Conservation (phyloP, 805 yeast genomes). For the Ogataea haglerorum region DNA sequence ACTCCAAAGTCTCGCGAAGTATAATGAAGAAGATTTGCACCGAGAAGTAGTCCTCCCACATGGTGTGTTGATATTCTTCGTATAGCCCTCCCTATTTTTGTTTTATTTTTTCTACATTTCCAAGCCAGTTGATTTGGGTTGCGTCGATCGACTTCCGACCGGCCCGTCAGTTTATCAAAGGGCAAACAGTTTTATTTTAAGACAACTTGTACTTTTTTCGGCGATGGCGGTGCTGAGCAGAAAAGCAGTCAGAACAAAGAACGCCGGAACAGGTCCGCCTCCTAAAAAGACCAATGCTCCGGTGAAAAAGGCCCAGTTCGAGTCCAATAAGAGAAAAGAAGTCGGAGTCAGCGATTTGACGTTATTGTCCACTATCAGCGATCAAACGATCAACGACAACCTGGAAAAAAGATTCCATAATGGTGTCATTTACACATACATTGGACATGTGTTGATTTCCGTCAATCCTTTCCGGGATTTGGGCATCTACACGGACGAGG, state of each 20-base stretch:
- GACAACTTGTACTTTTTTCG: conserved; percentile 3
- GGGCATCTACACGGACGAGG: conserved; percentile 87
- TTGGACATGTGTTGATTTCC: conserved; percentile 91
- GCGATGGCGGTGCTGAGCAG: conserved; percentile 37
- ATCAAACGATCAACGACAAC: conserved; percentile 90
- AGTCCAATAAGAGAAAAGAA: conserved; percentile 82
- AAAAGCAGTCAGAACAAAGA: conserved; percentile 65
- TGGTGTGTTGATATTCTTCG: conserved; percentile 3
- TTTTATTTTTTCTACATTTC: neutral
- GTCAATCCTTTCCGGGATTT: conserved; percentile 95
- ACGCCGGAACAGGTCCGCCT: conserved; percentile 43
- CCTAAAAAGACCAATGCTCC: conserved; percentile 46
- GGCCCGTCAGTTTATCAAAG: conserved; percentile 8
- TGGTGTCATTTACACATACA: conserved; percentile 86
- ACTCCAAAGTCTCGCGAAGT: conserved; percentile 69
- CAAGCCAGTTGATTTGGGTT: neutral
- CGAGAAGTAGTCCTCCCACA: conserved; percentile 55
- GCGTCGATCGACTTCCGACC: conserved; percentile 10
- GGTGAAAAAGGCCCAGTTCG: conserved; percentile 90
- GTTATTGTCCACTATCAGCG: conserved; percentile 79
- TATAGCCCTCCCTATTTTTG: neutral
- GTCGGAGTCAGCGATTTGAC: conserved; percentile 98
- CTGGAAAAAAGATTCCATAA: conserved; percentile 84
- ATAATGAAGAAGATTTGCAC: conserved; percentile 73
- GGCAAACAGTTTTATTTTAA: conserved; percentile 7